A percentile compares a stretch with the other conserved stretches of the same genome.
Conservation (phyloP, 108 stramenopile species). For the Cylindrotheca fusiformis region DNA sequence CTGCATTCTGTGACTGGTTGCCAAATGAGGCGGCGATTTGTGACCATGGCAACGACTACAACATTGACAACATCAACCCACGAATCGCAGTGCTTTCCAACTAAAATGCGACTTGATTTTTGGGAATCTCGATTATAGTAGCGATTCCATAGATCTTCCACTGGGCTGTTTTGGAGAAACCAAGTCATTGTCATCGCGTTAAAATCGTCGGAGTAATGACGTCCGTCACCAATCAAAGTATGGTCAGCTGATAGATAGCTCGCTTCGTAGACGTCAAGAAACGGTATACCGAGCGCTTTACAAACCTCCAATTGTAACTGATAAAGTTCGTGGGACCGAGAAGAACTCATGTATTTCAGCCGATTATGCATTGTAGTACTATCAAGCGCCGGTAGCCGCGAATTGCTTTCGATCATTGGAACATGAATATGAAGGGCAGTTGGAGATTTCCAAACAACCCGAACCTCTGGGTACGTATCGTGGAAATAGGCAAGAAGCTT, state of each 20-base stretch:
- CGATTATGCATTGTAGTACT: slow-evolving; percentile 1
- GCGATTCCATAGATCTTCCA: neutral
- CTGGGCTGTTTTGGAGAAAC: neutral
- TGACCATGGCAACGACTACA: neutral
- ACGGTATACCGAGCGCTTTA: slow-evolving; percentile 5
- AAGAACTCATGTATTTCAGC: slow-evolving; percentile 23
- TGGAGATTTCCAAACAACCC: slow-evolving; percentile 23
- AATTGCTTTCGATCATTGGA: neutral
- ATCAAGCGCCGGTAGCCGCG: neutral
- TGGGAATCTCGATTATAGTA: too few species aligned
- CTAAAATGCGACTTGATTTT: neutral
- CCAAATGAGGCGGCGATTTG: neutral
- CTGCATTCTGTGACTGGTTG: neutral
- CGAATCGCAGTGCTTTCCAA: neutral
- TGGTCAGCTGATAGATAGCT: slow-evolving; percentile 25
- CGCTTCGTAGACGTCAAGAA: slow-evolving; percentile 29
- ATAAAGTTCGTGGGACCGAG: slow-evolving; percentile 25
- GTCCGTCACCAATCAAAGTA: slow-evolving; percentile 22
- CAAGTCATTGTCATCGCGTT: neutral
- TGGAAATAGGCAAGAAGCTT: neutral
- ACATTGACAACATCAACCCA: neutral
- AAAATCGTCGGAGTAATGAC: slow-evolving; percentile 18
- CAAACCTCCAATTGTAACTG: slow-evolving; percentile 18
- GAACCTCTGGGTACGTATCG: slow-evolving; percentile 2
- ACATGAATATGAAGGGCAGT: slow-evolving; percentile 26